Conservation (phyloP, 2,329 filamentous ascomycete species). For the Aspergillus thermomutatus region DNA sequence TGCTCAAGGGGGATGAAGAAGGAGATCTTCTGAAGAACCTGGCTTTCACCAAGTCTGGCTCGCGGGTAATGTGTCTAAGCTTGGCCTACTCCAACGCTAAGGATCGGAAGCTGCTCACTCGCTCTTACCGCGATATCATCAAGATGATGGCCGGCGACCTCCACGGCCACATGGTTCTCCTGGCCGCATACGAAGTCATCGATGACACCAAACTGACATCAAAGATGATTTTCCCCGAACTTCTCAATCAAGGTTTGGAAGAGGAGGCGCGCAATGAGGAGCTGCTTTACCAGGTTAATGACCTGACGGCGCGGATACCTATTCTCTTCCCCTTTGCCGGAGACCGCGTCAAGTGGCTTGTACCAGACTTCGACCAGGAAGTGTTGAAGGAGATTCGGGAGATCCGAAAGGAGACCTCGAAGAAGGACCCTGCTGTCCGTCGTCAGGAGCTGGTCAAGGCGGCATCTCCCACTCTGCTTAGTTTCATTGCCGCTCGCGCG, state of each 20-base stretch:
- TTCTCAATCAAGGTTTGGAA: conserved; percentile 65
- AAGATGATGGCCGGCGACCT: conserved; percentile 78
- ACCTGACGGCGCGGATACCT: conserved; percentile 55
- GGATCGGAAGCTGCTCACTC: conserved; percentile 84
- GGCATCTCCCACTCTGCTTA: conserved; percentile 71
- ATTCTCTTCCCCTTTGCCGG: conserved; percentile 78
- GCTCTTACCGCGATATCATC: conserved; percentile 85
- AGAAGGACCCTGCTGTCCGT: conserved; percentile 79
- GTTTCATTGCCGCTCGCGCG: conserved; percentile 67
- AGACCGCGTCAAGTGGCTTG: conserved; percentile 59
- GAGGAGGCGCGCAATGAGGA: conserved; percentile 42
- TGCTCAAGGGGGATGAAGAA: conserved; percentile 86
- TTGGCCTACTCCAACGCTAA: conserved; percentile 85
- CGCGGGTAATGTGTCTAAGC: conserved; percentile 74
- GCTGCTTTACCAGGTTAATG: conserved; percentile 40
- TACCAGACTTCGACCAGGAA: conserved; percentile 63
- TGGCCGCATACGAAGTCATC: conserved; percentile 84
- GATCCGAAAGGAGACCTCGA: conserved; percentile 79
- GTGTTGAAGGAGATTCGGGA: conserved; percentile 73
- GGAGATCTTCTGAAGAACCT: conserved; percentile 92
- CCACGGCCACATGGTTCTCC: conserved; percentile 74
- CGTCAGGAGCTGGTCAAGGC: conserved; percentile 72
- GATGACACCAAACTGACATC: conserved; percentile 88
- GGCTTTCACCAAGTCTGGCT: conserved; percentile 88
- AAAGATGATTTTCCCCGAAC: conserved; percentile 82